These are phyloP conservation scores for Allomyces javanicus DNA, from an alignment of 192 early-diverging fungal genomes.

Conservation along the genomic window DNA sequence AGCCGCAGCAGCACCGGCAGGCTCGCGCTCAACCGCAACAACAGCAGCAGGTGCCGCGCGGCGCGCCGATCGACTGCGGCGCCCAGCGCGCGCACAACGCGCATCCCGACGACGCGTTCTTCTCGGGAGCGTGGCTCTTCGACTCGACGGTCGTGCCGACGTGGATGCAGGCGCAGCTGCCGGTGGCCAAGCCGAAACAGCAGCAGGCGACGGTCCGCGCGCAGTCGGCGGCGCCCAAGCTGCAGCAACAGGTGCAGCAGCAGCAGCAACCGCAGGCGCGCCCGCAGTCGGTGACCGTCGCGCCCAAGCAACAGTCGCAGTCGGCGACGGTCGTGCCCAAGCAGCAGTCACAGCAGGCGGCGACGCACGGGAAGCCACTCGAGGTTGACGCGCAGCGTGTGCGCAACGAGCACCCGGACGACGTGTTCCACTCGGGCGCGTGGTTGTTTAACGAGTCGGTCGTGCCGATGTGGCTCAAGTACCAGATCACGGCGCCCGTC, in stretches of 20 bases:
- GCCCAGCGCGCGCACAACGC: not conserved
- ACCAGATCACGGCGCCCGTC: not conserved
- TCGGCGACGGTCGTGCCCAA: not conserved
- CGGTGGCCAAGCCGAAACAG: not conserved
- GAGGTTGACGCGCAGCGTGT: not conserved
- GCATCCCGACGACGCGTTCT: not conserved
- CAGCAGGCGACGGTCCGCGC: not conserved
- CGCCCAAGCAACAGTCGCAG: not conserved
- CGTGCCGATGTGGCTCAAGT: not conserved
- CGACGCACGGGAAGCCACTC: not conserved
- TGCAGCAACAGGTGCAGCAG: too few relatives aligned
- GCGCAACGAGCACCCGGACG: not conserved
- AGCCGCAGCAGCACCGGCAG: not conserved
- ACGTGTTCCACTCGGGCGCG: not conserved
- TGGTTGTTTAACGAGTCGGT: not conserved
- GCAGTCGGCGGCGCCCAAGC: too few relatives aligned
- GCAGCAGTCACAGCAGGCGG: not conserved
- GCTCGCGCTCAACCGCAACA: not conserved
- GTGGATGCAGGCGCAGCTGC: not conserved
- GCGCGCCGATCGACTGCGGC: not conserved
- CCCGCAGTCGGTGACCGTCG: too few relatives aligned
- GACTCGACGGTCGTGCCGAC: not conserved
- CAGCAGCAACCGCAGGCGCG: too few relatives aligned
- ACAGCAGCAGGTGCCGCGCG: not conserved
- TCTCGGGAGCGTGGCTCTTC: not conserved